Evolutionary conservation across 148 eudicot species (phyloP).

Genomic region (Vaccinium corymbosum): DNA sequence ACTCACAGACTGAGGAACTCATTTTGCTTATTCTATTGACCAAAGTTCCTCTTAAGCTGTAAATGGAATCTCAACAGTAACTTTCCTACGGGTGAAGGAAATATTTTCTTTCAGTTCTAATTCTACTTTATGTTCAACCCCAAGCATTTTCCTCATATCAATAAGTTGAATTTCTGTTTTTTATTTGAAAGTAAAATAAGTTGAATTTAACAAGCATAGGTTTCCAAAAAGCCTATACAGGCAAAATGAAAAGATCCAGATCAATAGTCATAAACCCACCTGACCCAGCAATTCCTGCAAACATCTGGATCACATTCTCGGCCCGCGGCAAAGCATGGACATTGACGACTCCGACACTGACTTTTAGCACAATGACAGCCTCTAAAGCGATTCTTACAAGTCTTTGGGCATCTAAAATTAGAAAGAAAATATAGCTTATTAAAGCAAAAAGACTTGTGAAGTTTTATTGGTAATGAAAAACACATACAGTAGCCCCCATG

Average conservation of each 20-base stretch:
- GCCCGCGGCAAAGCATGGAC: constrained; percentile 99
- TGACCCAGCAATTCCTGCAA: constrained; percentile 98
- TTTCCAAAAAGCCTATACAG: neutral
- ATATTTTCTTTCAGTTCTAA: neutral
- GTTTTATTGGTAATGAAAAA: neutral
- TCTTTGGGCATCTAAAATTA: constrained; percentile 76
- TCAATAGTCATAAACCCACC: constrained; percentile 40
- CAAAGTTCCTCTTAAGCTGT: neutral
- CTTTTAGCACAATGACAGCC: constrained; percentile 99
- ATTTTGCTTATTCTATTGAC: too few species aligned
- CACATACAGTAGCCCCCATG: neutral
- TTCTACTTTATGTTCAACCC: neutral
- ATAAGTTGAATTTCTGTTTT: neutral
- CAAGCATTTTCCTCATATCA: neutral
- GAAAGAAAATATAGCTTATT: constrained; percentile 4
- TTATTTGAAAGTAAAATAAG: too few species aligned
- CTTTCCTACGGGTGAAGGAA: neutral
- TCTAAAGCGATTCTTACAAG: constrained; percentile 86
- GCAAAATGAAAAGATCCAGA: neutral
- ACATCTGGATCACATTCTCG: constrained; percentile 99
- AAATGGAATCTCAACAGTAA: neutral
- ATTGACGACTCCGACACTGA: constrained; percentile 98
- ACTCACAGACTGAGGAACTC: too few species aligned
- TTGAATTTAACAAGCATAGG: neutral
- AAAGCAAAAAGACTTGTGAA: constrained; percentile 6